phyloP scores from a whole-genome alignment of 441 rosid species.

The Gossypium schwendimanii region DNA sequence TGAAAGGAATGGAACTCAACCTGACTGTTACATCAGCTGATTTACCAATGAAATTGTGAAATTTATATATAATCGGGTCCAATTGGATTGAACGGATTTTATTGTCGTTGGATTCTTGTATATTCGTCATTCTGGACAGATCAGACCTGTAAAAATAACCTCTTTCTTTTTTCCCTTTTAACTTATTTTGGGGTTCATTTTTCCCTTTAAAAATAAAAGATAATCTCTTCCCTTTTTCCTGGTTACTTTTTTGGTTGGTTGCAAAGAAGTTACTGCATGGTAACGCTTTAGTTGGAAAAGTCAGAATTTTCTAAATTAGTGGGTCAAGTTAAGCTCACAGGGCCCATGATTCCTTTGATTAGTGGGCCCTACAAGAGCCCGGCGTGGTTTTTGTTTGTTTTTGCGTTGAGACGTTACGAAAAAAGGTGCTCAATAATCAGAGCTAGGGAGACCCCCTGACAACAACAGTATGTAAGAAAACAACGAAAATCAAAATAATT shows the following conservation, averaged over 20 bases:
- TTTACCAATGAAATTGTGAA: no score
- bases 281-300: not conserved
- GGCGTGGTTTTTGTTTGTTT: not conserved
- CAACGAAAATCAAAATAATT: not conserved
- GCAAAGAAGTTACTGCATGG: not conserved
- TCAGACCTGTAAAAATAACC: no score
- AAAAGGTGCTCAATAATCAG: slow-evolving; percentile 7
- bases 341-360: not conserved
- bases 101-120: no score
- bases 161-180: no score
- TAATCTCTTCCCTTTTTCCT: not conserved
- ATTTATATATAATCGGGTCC: no score
- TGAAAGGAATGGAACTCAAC: no score
- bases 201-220: no score
- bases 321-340: not conserved
- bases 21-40: no score
- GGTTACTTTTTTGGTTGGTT: not conserved
- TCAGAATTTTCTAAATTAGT: not conserved
- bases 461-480: not conserved
- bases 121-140: no score
- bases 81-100: no score
- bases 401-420: not conserved
- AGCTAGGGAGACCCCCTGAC: not conserved
- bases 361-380: not conserved
- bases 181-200: no score